Base-by-base conservation (phyloP, 306 rosid genomes). In the Begonia fuchsioides region DNA sequence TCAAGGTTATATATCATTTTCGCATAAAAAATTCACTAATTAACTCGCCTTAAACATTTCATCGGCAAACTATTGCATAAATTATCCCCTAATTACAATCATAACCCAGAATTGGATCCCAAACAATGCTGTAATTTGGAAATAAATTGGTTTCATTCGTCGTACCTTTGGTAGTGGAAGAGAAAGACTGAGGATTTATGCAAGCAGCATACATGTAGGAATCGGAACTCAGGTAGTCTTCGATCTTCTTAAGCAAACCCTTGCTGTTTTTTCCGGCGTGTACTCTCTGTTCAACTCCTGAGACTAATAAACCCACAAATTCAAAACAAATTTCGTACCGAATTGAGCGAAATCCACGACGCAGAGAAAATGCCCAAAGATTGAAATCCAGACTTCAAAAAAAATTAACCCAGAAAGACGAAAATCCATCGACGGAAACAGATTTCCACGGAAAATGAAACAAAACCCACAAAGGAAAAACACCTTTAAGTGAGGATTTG, bases 141-240 rank as follows among this genome's bases (percentile, higher is more conserved):
- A 20, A 20, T 20, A 20, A 20, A 3, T 20, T 20, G 32, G 5
- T 20, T 20, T 20, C 32, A 20, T 26, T 26, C 35, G 8, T 2
- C 4, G 32, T 60, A 86, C 83, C 93, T 70, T 53, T 62, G 43
- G 57, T 38, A 40, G 71, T 47, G 38, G 26, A 9, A 15, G 10
- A 9, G 32, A 15, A 12, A 44, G 64, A 50, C 43, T 82, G 62
- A 47, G 69, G 52, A 49, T 14, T 63, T 60, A 73, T 62, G 14
- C 80, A 41, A 17, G 93, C 54, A 61, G 76, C 74, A 69, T 76
- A 80, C 94, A 83, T 69, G 68, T 77, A 83, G 51, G 39, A 66
- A 54, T 83, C 85, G 47, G 75, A 77, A 48, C 56, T 71, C 53
- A 87, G 52, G 62, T 73, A 83, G 35, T 75, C 76, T 60, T 14